Percentiles rank a stretch among this genome's conserved stretches.
phyloP scores from a whole-genome alignment of 306 rosid species.

The Lupinus albus region DNA sequence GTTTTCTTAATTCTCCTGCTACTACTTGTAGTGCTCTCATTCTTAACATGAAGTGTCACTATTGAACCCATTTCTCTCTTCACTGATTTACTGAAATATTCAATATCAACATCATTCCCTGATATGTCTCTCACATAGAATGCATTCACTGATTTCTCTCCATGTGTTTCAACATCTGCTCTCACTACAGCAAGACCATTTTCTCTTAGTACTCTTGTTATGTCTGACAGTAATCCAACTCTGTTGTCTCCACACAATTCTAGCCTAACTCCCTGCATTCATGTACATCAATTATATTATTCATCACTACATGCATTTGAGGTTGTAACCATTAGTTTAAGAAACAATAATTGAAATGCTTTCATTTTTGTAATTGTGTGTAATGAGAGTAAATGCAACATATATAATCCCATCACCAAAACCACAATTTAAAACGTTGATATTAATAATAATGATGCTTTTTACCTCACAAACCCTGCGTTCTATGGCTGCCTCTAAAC shows the following conservation, averaged over 20 bases:
- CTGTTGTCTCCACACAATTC: constrained; percentile 63
- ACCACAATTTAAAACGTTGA: too few relatives aligned
- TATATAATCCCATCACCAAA: too few relatives aligned
- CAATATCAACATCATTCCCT: constrained; percentile 66
- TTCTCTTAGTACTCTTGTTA: constrained; percentile 69
- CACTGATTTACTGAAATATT: constrained; percentile 55
- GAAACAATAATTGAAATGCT: too few relatives aligned
- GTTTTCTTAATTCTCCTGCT: constrained; percentile 3
- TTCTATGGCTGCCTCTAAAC: constrained; percentile 72
- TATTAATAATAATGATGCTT: not conserved
- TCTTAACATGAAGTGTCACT: constrained; percentile 50
- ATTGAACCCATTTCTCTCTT: constrained; percentile 63
- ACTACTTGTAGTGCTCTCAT: constrained; percentile 15
- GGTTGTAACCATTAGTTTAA: too few relatives aligned
- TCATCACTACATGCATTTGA: too few relatives aligned
- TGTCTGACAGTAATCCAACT: constrained; percentile 64
- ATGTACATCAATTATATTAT: too few relatives aligned
- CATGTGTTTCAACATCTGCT: constrained; percentile 72
- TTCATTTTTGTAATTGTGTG: too few relatives aligned
- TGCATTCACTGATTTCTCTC: constrained; percentile 60
- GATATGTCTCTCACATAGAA: constrained; percentile 67
- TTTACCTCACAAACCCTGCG: constrained; percentile 68
- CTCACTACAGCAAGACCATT: constrained; percentile 61
- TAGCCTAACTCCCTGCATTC: constrained; percentile 60
- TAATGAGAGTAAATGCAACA: too few relatives aligned